phyloP scores from a whole-genome alignment of 441 rosid species.

The Kokia cookei region DNA sequence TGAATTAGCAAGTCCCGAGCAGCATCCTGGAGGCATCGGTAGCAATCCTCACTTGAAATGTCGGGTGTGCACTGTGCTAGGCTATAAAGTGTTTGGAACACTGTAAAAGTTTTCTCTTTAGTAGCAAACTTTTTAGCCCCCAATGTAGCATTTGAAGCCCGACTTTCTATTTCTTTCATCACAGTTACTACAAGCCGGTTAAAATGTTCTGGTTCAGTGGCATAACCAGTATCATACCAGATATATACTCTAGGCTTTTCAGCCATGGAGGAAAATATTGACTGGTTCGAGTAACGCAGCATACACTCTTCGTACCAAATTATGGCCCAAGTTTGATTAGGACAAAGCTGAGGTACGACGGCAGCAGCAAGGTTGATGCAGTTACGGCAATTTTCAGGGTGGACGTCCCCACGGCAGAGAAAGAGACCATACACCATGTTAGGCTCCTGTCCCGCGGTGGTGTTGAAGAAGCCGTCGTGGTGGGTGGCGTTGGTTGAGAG shows the following conservation, averaged over 20 bases:
- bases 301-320: background rate
- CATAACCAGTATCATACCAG: background rate
- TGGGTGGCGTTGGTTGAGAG: background rate
- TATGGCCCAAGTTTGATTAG: background rate
- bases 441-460: background rate
- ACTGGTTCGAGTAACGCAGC: background rate
- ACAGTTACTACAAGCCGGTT: background rate
- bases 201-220: background rate
- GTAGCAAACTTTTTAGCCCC: background rate
- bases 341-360: conserved; percentile 1
- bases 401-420: conserved; percentile 35
- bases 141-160: background rate
- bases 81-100: conserved; percentile 17
- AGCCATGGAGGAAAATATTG: background rate
- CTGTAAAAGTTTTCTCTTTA: background rate
- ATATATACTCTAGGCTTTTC: background rate
- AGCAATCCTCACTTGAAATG: conserved; percentile 21
- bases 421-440: conserved; percentile 20
- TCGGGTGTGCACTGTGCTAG: conserved; percentile 51
- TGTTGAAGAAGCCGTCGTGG: background rate
- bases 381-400: conserved; percentile 5
- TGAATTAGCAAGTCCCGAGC: background rate
- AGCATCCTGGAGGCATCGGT: conserved; percentile 24
- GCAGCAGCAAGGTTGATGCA: conserved; percentile 13
- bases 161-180: background rate